A percentile compares a stretch with the other conserved stretches of the same genome.
Conservation (phyloP, 768 basidiomycete species). For the Fistulinella prunicolor region DNA sequence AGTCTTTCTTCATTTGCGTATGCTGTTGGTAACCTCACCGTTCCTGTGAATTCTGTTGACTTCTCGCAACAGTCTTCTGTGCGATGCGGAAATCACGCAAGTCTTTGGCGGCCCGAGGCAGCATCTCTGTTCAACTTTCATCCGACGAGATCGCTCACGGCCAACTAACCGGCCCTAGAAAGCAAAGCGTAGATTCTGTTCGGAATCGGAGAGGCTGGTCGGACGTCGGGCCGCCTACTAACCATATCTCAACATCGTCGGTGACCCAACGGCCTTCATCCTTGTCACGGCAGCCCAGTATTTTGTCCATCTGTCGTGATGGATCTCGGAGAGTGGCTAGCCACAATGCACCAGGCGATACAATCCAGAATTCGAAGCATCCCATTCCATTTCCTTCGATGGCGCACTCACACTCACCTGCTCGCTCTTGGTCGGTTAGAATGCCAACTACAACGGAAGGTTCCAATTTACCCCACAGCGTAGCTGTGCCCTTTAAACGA, state of each 20-base stretch:
- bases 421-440: conserved; percentile 11
- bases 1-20: conserved; percentile 55
- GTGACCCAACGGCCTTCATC: neutral
- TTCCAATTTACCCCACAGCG: conserved; percentile 4
- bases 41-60: conserved; percentile 7
- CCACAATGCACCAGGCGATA: neutral
- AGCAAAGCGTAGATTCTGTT: conserved; percentile 2
- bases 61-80: conserved; percentile 42
- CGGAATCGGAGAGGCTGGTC: conserved; percentile 41
- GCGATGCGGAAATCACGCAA: conserved; percentile 53
- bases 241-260: neutral
- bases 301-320: conserved; percentile 1
- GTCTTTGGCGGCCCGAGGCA: conserved; percentile 49
- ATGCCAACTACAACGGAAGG: conserved; percentile 12
- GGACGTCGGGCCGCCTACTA: conserved; percentile 30
- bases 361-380: neutral
- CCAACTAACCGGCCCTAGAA: conserved; percentile 11
- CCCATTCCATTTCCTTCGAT: conserved; percentile 7
- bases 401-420: neutral
- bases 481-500: conserved; percentile 8
- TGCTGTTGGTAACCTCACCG: conserved; percentile 47
- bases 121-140: conserved; percentile 51
- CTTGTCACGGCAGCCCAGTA: conserved; percentile 7
- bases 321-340: neutral
- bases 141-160: conserved; percentile 36